Evolutionary conservation across 164 flowering plant genomes (phyloP), one percentile per base, ranked within the genome.

Genomic region (Vitis amurensis): DNA sequence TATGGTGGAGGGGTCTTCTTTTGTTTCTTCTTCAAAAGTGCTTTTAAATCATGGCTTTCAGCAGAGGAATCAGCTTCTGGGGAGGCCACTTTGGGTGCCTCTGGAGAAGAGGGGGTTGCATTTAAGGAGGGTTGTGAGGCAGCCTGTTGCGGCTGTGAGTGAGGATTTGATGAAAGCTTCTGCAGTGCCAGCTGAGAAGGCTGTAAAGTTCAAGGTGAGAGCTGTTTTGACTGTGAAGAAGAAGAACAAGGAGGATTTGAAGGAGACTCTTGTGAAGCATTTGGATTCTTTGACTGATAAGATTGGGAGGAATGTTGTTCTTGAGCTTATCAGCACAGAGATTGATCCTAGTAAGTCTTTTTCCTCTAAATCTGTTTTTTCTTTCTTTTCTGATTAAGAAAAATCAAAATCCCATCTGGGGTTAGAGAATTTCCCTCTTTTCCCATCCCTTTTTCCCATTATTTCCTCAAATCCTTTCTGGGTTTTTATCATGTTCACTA

Each of bases 231-330:
- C 97, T 0, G 87, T 94, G 23, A 88, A 88, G 81, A 92, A 84
- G 73, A 95, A 95, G 82, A 76, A 68, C 70, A 90, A 95, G 73
- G 96, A 93, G 74, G 97, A 91, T 74, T 77, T 95, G 6, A 91
- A 80, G 69, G 93, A 91, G 59, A 74, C 90, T 0, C 31, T 95
- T 9, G 80, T 75, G 12, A 93, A 83, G 69, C 90, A 89, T 15
- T 77, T 89, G 74, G 98, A 95, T 81, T 86, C 89, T 81, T 77
- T 88, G 19, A 73, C 96, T 63, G 99, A 93, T 15, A 84, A 69
- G 58, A 78, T 95, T 66, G 99, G 99, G 9, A 77, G 89, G 63
- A 94, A 92, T 80, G 89, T 94, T 50, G 87, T 83, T 59, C 68
- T 94, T 27, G 77, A 89, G 77, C 97, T 94, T 63, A 50, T 91